Evolutionary conservation across 2,329 filamentous ascomycete genomes (phyloP).

Genomic region (Byssoonygena ceratinophila): DNA sequence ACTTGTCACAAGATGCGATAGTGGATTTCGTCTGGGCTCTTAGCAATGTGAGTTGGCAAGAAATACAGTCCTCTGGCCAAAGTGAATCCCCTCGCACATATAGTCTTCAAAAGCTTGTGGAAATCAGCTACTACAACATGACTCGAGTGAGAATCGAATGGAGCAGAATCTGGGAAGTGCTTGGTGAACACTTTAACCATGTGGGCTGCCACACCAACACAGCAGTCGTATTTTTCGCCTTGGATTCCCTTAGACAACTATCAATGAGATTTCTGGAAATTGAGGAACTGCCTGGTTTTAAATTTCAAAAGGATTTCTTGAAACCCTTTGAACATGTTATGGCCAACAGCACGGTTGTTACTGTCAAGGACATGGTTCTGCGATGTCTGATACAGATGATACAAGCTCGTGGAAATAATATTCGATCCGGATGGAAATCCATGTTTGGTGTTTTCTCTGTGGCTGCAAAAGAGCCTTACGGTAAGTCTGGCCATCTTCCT

Average conservation of each 20-base stretch:
- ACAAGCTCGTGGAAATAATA: slow-evolving; percentile 89
- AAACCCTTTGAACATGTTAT: slow-evolving; percentile 98
- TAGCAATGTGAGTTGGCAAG: slow-evolving; percentile 96
- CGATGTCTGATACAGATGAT: slow-evolving; percentile 98
- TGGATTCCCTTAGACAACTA: slow-evolving; percentile 87
- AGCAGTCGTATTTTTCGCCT: slow-evolving; percentile 90
- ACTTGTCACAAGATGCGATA: slow-evolving; percentile 85
- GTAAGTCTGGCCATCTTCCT: slow-evolving; percentile 31
- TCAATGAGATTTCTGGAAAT: slow-evolving; percentile 99
- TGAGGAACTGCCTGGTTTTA: slow-evolving; percentile 94
- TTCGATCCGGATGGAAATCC: slow-evolving; percentile 93
- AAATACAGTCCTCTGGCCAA: slow-evolving; percentile 92
- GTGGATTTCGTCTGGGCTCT: slow-evolving; percentile 87
- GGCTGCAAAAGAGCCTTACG: slow-evolving; percentile 78
- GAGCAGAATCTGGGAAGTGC: slow-evolving; percentile 92
- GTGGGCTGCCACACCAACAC: slow-evolving; percentile 96
- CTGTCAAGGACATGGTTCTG: slow-evolving; percentile 95
- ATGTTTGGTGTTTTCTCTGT: slow-evolving; percentile 99
- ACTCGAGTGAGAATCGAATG: slow-evolving; percentile 95
- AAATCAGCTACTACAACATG: slow-evolving; percentile 99
- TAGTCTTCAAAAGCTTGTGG: slow-evolving; percentile 93
- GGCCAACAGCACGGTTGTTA: slow-evolving; percentile 77
- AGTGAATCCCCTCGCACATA: slow-evolving; percentile 94
- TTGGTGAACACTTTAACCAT: slow-evolving; percentile 97
- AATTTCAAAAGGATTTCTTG: slow-evolving; percentile 98